These are phyloP conservation scores for peach (Prunus persica) DNA, from an alignment of 306 rosid genomes.

Conservation along the genomic window Prunus_persica_NCBIv2 NC_034010.1:7296001-7296500, in stretches of 20 bases:
- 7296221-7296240: conserved; percentile 32
- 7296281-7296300: conserved; percentile 34
- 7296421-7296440: conserved; percentile 24
- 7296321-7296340: conserved; percentile 28
- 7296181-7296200: conserved; percentile 34
- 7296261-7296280: conserved; percentile 51
- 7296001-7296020: conserved; percentile 36
- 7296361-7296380: conserved; percentile 27
- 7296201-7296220: conserved; percentile 41
- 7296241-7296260: conserved; percentile 40
- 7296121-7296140: conserved; percentile 29
- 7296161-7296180: conserved; percentile 22
- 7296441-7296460: conserved; percentile 47
- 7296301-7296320: conserved; percentile 34
- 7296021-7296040: conserved; percentile 33
- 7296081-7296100: conserved; percentile 19
- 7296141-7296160: conserved; percentile 38
- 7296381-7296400: conserved; percentile 22
- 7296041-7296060: conserved; percentile 33
- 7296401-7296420: conserved; percentile 14
- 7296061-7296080: conserved; percentile 21
- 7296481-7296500: conserved; percentile 42
- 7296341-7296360: conserved; percentile 22
- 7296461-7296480: conserved; percentile 46
- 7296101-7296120: conserved; percentile 41